Evolutionary conservation across 345 rosid genomes (phyloP), one percentile per base, ranked within the genome.

Genomic region (Viola odorata): DNA sequence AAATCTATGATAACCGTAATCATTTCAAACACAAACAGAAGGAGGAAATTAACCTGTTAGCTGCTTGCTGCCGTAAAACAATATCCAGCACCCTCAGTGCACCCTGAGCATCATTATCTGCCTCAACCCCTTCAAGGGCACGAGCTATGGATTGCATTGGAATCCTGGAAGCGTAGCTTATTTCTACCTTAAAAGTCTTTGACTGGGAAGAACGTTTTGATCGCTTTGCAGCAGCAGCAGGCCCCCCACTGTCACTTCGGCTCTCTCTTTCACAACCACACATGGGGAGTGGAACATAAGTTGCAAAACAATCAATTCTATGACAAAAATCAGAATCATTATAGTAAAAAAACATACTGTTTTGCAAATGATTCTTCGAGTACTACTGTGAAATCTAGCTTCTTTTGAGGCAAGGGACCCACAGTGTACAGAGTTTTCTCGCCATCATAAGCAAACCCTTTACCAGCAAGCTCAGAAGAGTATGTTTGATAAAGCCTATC

Each of bases 61-160:
- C 82, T 40, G 91, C 96, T 68, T 85, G 89, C 78, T 92, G 96
- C 84, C 96, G 81, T 65, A 89, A 63, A 50, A 75, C 74, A 63
- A 75, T 84, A 70, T 89, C 96, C 67, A 92, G 84, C 59, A 89
- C 96, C 75, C 91, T 82, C 63, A 91, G 60, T 42, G 92, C 89
- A 77, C 85, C 88, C 75, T 80, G 92, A 69, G 74, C 51, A 72
- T 65, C 57, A 52, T 66, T 71, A 60, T 78, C 82, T 48, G 77
- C 62, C 62, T 75, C 82, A 59, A 37, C 55, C 61, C 87, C 91
- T 66, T 77, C 69, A 23, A 82, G 77, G 41, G 76, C 79, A 70
- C 45, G 69, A 64, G 77, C 73, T 45, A 79, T 73, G 9, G 88
- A 69, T 70, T 80, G 75, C 61, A 89, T 68, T 3, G 94, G 91